Conservation (phyloP, 2,329 filamentous ascomycete genomes). For the Trichoderma simmonsii region DNA sequence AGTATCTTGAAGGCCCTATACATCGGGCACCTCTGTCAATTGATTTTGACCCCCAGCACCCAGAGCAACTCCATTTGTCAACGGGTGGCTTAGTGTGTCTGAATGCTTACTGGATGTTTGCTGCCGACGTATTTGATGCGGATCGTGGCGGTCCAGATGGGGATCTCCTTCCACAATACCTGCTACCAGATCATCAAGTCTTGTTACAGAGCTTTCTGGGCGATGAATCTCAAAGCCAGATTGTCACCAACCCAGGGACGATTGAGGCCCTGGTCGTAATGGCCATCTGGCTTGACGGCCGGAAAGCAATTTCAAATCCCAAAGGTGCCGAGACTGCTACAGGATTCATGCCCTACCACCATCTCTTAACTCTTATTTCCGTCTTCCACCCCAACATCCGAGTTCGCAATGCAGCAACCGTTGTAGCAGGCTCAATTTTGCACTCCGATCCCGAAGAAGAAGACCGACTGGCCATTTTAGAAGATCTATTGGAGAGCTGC, state of each 20-base stretch:
- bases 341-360: constrained; percentile 59
- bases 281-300: constrained; percentile 56
- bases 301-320: constrained; percentile 40
- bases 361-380: constrained; percentile 54
- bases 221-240: constrained; percentile 46
- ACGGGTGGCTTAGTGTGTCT: constrained; percentile 58
- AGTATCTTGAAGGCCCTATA: constrained; percentile 41
- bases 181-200: constrained; percentile 59
- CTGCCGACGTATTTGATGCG: constrained; percentile 58
- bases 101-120: constrained; percentile 61
- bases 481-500: constrained; percentile 64
- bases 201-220: constrained; percentile 54
- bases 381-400: constrained; percentile 55
- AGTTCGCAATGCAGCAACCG: constrained; percentile 53
- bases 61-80: constrained; percentile 55
- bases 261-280: constrained; percentile 59
- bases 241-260: constrained; percentile 50
- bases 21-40: constrained; percentile 44
- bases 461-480: constrained; percentile 58
- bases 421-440: constrained; percentile 51
- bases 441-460: constrained; percentile 59
- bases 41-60: constrained; percentile 45
- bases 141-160: constrained; percentile 52
- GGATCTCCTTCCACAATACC: constrained; percentile 55
- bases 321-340: constrained; percentile 34